Evolutionary conservation across 2,329 filamentous ascomycete genomes (phyloP).

Genomic region (Cyphellophora europaea): DNA sequence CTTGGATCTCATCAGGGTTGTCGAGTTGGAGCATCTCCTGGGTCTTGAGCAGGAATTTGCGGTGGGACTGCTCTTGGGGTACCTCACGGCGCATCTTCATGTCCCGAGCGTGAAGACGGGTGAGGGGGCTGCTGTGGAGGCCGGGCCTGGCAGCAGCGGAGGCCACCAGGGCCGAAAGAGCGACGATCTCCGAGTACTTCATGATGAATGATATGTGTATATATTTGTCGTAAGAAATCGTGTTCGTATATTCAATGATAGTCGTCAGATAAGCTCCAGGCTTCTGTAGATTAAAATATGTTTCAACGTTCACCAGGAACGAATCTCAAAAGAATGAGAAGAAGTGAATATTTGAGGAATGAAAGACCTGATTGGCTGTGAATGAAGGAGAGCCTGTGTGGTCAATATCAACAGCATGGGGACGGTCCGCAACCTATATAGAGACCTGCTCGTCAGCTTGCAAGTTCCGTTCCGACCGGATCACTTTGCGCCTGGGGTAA

Average conservation of each 20-base stretch:
- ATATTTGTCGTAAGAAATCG: neutral
- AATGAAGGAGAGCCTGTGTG: neutral
- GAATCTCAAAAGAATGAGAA: too few relatives aligned
- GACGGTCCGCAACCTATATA: neutral
- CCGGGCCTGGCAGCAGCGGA: constrained; percentile 1
- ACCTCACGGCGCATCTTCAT: constrained; percentile 35
- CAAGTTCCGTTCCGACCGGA: neutral
- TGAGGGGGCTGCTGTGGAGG: constrained; percentile 1
- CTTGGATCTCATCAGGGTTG: constrained; percentile 40
- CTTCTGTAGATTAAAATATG: neutral
- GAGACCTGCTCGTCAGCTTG: neutral
- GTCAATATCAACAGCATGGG: neutral
- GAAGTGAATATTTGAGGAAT: too few relatives aligned
- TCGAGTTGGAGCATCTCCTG: constrained; percentile 33
- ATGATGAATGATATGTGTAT: constrained; percentile 1
- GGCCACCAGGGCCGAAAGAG: constrained; percentile 3
- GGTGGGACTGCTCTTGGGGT: constrained; percentile 49
- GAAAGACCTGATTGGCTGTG: neutral
- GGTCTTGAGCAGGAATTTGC: constrained; percentile 38
- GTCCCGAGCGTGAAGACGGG: neutral
- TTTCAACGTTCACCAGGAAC: constrained; percentile 1
- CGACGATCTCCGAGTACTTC: constrained; percentile 2
- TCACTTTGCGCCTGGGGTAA: too few relatives aligned
- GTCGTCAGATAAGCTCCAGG: neutral
- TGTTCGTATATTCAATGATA: constrained; percentile 1